phyloP scores from a whole-genome alignment of 768 basidiomycete genomes.

The Russula brevipes region DNA sequence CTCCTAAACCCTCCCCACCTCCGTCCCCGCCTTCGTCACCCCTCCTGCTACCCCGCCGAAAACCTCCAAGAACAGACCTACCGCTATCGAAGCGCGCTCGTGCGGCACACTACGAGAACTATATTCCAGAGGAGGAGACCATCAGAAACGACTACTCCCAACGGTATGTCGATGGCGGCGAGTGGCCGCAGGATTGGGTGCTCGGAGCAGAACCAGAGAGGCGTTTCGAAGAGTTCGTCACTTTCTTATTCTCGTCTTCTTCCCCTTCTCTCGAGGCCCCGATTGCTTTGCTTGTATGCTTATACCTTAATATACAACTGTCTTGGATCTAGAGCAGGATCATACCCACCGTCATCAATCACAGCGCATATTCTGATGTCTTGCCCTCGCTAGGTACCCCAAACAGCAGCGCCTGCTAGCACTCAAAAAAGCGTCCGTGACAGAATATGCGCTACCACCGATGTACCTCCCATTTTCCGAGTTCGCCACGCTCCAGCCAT shows the following conservation, averaged over 20 bases:
- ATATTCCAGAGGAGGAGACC: slow-evolving; percentile 91
- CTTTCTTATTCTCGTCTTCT: slow-evolving; percentile 3
- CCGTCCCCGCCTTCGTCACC: slow-evolving; percentile 45
- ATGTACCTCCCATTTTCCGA: slow-evolving; percentile 62
- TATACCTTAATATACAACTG: too few relatives aligned
- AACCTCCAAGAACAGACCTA: slow-evolving; percentile 44
- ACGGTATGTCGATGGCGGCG: slow-evolving; percentile 84
- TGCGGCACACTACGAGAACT: slow-evolving; percentile 66
- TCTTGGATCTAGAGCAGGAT: neutral
- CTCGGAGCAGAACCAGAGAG: slow-evolving; percentile 82
- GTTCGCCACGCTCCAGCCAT: slow-evolving; percentile 50
- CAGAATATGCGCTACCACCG: slow-evolving; percentile 63
- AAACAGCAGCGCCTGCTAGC: slow-evolving; percentile 82
- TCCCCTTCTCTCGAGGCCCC: neutral
- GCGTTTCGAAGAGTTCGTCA: slow-evolving; percentile 89
- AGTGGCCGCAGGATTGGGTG: slow-evolving; percentile 93
- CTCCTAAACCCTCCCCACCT: slow-evolving; percentile 46
- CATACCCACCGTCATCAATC: neutral
- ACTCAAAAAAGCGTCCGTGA: slow-evolving; percentile 77
- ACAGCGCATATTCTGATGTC: slow-evolving; percentile 1
- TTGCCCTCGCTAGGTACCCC: slow-evolving; percentile 65
- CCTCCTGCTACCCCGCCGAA: slow-evolving; percentile 33
- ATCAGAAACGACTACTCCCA: slow-evolving; percentile 94
- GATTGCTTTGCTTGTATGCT: neutral
- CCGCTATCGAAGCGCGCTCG: slow-evolving; percentile 73